Evolutionary conservation across 176 grass and related monocot species (phyloP).

Genomic region (Eleusine coracana): DNA sequence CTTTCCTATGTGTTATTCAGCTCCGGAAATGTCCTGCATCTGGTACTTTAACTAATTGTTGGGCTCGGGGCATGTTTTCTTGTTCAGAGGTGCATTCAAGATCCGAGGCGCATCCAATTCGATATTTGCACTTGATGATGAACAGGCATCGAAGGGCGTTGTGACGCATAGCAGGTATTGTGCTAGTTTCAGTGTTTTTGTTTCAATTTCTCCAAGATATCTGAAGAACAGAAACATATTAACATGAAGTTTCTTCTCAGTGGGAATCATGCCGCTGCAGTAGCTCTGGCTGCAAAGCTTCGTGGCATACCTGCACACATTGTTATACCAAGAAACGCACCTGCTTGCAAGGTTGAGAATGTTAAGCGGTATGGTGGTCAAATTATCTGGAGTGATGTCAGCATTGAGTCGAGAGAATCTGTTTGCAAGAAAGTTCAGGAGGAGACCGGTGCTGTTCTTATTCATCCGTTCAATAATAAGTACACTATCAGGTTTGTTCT

Average conservation of each 20-base stretch:
- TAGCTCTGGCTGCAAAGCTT: conserved; percentile 82
- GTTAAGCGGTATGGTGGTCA: conserved; percentile 78
- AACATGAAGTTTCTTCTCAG: conserved; percentile 37
- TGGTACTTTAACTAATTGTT: conserved; percentile 14
- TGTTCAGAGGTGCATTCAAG: conserved; percentile 85
- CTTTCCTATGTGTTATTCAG: conserved; percentile 19
- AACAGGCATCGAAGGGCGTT: conserved; percentile 74
- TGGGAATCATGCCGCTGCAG: conserved; percentile 94
- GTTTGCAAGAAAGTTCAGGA: conserved; percentile 66
- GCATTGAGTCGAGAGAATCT: conserved; percentile 78
- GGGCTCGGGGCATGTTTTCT: background rate
- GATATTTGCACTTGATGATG: conserved; percentile 76
- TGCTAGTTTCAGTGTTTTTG: conserved; percentile 9
- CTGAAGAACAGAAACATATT: background rate
- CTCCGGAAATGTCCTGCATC: conserved; percentile 4
- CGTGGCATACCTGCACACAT: conserved; percentile 90
- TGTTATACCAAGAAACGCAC: conserved; percentile 83
- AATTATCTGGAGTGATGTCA: conserved; percentile 78
- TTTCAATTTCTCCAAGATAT: background rate
- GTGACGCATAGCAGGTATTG: conserved; percentile 91
- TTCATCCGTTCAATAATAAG: conserved; percentile 94
- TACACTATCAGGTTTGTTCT: conserved; percentile 74
- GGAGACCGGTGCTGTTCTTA: conserved; percentile 80
- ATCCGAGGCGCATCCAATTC: conserved; percentile 93
- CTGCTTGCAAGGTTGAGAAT: conserved; percentile 88